These are phyloP conservation scores for Nitzschia palea DNA, from an alignment of 108 stramenopile genomes.

Conservation along the genomic window DNA sequence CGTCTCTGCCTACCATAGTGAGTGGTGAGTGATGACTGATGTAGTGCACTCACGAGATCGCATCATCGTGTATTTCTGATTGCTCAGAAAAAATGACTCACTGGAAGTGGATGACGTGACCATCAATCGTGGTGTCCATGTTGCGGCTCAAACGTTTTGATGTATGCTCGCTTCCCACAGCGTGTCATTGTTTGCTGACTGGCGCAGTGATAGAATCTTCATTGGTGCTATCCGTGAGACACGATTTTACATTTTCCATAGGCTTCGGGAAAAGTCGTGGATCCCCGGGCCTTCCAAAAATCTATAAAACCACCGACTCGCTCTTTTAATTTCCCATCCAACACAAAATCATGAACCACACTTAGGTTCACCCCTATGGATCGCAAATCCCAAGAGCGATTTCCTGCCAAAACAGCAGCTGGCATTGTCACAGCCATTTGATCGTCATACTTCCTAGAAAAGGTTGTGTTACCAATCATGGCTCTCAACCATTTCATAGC, in stretches of 20 bases:
- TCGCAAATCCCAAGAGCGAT: constrained; percentile 25
- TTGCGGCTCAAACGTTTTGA: too few relatives aligned
- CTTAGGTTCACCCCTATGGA: constrained; percentile 17
- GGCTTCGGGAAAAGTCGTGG: constrained; percentile 27
- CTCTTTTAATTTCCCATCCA: constrained; percentile 33
- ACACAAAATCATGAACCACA: constrained; percentile 27
- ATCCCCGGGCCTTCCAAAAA: constrained; percentile 15
- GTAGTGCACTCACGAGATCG: too few relatives aligned
- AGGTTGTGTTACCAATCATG: constrained; percentile 32
- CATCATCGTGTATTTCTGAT: too few relatives aligned
- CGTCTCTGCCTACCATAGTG: too few relatives aligned
- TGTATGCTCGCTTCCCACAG: too few relatives aligned
- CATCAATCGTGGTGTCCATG: too few relatives aligned
- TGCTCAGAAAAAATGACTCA: too few relatives aligned
- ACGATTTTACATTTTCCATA: constrained; percentile 6
- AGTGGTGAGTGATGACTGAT: too few relatives aligned
- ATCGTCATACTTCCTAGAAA: constrained; percentile 41
- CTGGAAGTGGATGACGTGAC: too few relatives aligned
- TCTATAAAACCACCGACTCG: constrained; percentile 7
- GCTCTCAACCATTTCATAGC: constrained; percentile 27
- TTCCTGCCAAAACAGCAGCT: constrained; percentile 30
- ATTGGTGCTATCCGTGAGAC: background rate
- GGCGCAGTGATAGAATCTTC: background rate
- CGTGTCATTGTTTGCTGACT: too few relatives aligned
- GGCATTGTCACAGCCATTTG: constrained; percentile 46